These are phyloP conservation scores for Acanthamoeba comandoni DNA, from an alignment of 208 protist species.

Conservation along the genomic window DNA sequence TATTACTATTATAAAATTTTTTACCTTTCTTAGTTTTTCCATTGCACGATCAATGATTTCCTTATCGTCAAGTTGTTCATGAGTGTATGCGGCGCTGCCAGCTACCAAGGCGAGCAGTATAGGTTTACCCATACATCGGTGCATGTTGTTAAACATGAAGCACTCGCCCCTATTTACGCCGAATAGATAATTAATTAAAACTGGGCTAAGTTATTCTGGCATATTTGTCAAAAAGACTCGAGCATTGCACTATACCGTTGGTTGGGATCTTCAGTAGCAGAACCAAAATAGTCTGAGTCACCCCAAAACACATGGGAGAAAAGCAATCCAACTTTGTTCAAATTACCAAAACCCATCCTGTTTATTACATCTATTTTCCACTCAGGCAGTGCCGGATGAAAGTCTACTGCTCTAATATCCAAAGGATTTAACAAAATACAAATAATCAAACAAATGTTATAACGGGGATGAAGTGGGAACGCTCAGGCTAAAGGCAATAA, in stretches of 20 bases:
- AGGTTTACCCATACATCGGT: constrained; percentile 60
- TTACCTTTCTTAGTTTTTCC: constrained; percentile 24
- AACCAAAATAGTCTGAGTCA: constrained; percentile 73
- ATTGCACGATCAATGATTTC: constrained; percentile 68
- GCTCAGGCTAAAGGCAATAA: neutral
- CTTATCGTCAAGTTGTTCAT: constrained; percentile 28
- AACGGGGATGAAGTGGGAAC: neutral
- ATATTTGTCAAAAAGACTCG: too few relatives aligned
- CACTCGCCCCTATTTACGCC: constrained; percentile 73
- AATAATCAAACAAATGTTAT: neutral
- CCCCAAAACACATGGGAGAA: constrained; percentile 66
- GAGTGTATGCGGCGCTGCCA: constrained; percentile 57
- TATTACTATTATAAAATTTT: too few relatives aligned
- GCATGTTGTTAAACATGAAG: constrained; percentile 73
- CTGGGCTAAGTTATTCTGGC: too few relatives aligned
- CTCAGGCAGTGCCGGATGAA: constrained; percentile 44
- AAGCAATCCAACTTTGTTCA: constrained; percentile 63
- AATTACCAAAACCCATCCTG: constrained; percentile 71
- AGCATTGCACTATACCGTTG: too few relatives aligned
- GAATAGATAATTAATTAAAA: too few relatives aligned
- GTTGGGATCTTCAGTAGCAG: constrained; percentile 21
- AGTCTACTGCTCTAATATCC: neutral
- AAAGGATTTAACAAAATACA: too few relatives aligned
- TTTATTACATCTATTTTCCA: constrained; percentile 70
- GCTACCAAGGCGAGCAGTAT: constrained; percentile 61